Conservation (phyloP, 306 rosid species). For the Urtica urens region DNA sequence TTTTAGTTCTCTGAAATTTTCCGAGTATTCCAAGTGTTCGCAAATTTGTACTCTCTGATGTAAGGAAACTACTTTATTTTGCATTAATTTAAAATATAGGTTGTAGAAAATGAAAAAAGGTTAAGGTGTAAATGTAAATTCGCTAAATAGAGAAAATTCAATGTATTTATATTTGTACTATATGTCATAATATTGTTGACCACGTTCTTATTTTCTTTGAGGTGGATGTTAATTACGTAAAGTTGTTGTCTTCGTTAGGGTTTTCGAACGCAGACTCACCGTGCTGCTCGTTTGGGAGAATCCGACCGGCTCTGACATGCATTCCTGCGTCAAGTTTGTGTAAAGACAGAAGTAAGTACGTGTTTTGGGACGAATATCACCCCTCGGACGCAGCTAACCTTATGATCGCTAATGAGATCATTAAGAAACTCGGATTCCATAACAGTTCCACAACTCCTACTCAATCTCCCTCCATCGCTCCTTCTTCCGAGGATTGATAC, state of each 20-base stretch:
- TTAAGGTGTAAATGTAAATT: too few species aligned
- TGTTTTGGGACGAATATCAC: slow-evolving; percentile 97
- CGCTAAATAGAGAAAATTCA: too few species aligned
- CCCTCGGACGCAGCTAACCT: slow-evolving; percentile 80
- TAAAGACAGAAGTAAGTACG: slow-evolving; percentile 82
- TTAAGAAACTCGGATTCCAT: slow-evolving; percentile 56
- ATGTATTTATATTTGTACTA: too few species aligned
- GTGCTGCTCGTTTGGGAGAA: slow-evolving; percentile 79
- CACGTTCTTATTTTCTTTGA: too few species aligned
- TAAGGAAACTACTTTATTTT: too few species aligned
- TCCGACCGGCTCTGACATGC: slow-evolving; percentile 82
- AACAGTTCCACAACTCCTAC: slow-evolving; percentile 26
- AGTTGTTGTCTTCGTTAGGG: slow-evolving; percentile 30
- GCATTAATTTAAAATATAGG: too few species aligned
- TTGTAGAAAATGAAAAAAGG: too few species aligned
- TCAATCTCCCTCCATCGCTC: slow-evolving; percentile 37
- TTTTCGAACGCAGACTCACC: slow-evolving; percentile 64
- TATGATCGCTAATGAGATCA: slow-evolving; percentile 68
- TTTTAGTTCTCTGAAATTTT: too few species aligned
- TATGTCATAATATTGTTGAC: too few species aligned
- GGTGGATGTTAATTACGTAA: too few species aligned
- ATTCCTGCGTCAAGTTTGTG: slow-evolving; percentile 73
- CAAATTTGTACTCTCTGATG: too few species aligned
- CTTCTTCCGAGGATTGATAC: slow-evolving; percentile 32
- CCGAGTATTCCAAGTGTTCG: too few species aligned